Evolutionary conservation across 257 asterid genomes (phyloP), one percentile per base, ranked within the genome.

Genomic region (Plectranthus barbatus): DNA sequence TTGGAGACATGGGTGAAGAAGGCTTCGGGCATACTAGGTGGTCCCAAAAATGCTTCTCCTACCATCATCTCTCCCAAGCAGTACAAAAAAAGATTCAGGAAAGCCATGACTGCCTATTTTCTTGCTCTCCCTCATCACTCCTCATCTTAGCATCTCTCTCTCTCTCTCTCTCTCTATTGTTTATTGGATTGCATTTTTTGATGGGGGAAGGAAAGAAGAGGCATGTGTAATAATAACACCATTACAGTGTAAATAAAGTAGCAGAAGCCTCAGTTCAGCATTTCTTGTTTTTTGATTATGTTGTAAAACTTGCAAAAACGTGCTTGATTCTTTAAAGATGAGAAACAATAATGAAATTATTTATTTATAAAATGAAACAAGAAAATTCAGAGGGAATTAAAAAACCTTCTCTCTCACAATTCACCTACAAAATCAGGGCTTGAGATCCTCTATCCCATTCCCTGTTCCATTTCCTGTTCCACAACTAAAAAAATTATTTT

Each of bases 71-170:
- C 96, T 11, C 99, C 99, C 0, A 84, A 76, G 60, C 95, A 90
- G 64, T 93, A 93, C 83, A 93, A 90, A 88, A 93, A 82, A 74
- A 82, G 96, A 64, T 93, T 93, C 79, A 87, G 99, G 60, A 93
- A 93, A 67, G 97, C 97, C 0, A 93, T 90, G 99, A 93, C 95
- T 6, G 60, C 85, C 3, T 90, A 93, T 47, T 93, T 93, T 71
- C 94, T 85, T 12, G 82, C 96, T 6, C 92, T 93, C 7, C 97
- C 99, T 8, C 87, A 93, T 79, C 99, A 87, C 13, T 89, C 88
- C 91, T 72, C 89, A 8, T 77, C 90, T 0, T 85, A 72, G 66
- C 29, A 67, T 29, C 23, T 39, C 17, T 34, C 13, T 14, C 47
- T 56, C 24, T 49, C 11, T 4, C 20, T 45, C 4, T 7, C 5